Conservation (phyloP, 306 rosid species). For the Rosa chinensis region DNA sequence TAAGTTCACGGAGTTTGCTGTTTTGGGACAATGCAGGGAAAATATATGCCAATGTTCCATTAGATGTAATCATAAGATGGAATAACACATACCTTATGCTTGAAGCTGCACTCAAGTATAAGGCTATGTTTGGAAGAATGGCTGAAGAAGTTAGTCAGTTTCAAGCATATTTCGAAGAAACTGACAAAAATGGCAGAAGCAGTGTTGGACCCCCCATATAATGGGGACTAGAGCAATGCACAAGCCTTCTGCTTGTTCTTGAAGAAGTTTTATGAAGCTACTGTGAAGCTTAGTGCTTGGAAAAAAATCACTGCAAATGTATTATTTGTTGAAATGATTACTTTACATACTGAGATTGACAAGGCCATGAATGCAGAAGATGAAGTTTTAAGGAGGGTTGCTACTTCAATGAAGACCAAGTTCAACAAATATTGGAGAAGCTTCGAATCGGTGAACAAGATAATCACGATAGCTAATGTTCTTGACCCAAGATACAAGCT, state of each 20-base stretch:
- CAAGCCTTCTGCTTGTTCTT: not conserved
- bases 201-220: not conserved
- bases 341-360: not conserved
- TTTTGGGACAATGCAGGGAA: not conserved
- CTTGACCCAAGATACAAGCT: not conserved
- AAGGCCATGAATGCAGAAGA: too few relatives aligned
- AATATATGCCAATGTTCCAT: not conserved
- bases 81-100: not conserved
- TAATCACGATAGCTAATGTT: not conserved
- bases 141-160: not conserved
- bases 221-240: not conserved
- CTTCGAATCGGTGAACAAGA: too few relatives aligned
- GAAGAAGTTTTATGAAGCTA: not conserved
- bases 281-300: not conserved
- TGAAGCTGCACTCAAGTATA: not conserved
- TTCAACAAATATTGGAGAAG: not conserved
- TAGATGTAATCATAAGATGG: slow-evolving; percentile 2
- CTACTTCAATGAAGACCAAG: not conserved
- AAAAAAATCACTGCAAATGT: not conserved
- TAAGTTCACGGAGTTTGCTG: not conserved
- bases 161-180: too few relatives aligned
- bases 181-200: too few relatives aligned
- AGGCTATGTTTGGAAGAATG: not conserved
- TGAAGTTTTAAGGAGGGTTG: not conserved
- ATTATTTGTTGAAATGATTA: not conserved